Evolutionary conservation across 2,329 filamentous ascomycete species (phyloP).

Genomic region (Sporothrix pallida): DNA sequence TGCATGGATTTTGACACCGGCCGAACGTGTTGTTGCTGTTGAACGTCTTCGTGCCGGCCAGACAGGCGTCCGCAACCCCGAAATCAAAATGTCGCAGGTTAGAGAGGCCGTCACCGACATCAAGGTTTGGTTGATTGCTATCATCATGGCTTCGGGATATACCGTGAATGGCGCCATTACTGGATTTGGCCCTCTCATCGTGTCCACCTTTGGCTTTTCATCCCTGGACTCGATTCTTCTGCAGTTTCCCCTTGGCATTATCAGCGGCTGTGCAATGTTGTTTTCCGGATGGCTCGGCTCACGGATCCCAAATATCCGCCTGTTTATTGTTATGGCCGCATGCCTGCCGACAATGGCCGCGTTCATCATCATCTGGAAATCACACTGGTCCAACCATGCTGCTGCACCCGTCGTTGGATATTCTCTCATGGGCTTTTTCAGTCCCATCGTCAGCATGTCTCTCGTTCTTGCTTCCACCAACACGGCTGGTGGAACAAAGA

Average conservation of each 20-base stretch:
- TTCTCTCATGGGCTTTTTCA: slow-evolving; percentile 74
- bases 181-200: slow-evolving; percentile 74
- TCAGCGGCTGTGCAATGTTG: slow-evolving; percentile 72
- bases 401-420: slow-evolving; percentile 73
- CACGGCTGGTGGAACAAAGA: slow-evolving; percentile 77
- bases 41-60: slow-evolving; percentile 67
- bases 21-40: slow-evolving; percentile 68
- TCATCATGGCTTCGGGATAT: slow-evolving; percentile 73
- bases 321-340: slow-evolving; percentile 67
- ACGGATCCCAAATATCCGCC: slow-evolving; percentile 65
- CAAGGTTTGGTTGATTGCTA: slow-evolving; percentile 67
- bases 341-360: slow-evolving; percentile 77
- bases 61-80: slow-evolving; percentile 66
- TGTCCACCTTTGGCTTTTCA: slow-evolving; percentile 71
- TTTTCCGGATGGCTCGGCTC: slow-evolving; percentile 69
- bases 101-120: slow-evolving; percentile 63
- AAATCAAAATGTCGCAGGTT: slow-evolving; percentile 65
- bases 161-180: slow-evolving; percentile 74
- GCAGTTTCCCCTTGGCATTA: slow-evolving; percentile 73
- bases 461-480: slow-evolving; percentile 65
- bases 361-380: slow-evolving; percentile 76
- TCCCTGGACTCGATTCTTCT: slow-evolving; percentile 70
- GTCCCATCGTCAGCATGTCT: slow-evolving; percentile 67
- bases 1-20: slow-evolving; percentile 70
- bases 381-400: slow-evolving; percentile 66